phyloP scores from a whole-genome alignment of 805 yeast genomes.

The Ogataea minuta region DNA sequence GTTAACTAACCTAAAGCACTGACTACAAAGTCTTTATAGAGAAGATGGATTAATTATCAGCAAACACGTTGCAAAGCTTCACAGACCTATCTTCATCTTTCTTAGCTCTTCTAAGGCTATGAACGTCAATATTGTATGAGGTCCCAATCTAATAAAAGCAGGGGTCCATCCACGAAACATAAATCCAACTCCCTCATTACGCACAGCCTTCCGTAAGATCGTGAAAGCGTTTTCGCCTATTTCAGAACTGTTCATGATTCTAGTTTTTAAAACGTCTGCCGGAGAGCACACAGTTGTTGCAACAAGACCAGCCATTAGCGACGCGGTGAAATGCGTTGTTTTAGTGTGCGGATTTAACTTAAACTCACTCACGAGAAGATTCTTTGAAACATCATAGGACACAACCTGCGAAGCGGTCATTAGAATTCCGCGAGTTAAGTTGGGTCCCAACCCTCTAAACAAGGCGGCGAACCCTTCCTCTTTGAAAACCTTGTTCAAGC shows the following conservation, averaged over 20 bases:
- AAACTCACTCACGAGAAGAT: slow-evolving; percentile 48
- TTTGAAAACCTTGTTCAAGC: slow-evolving; percentile 53
- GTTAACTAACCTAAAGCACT: too few relatives aligned
- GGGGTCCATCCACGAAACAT: slow-evolving; percentile 93
- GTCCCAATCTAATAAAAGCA: slow-evolving; percentile 81
- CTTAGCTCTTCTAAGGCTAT: slow-evolving; percentile 66
- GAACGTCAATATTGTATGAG: slow-evolving; percentile 71
- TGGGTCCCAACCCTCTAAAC: slow-evolving; percentile 75
- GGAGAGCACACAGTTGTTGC: slow-evolving; percentile 94
- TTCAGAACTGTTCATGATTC: slow-evolving; percentile 72
- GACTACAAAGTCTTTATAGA: too few relatives aligned
- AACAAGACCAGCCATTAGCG: slow-evolving; percentile 77
- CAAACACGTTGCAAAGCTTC: too few relatives aligned
- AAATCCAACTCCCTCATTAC: slow-evolving; percentile 70
- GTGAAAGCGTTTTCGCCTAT: slow-evolving; percentile 46
- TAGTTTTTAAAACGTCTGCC: slow-evolving; percentile 85
- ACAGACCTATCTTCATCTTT: slow-evolving; percentile 29
- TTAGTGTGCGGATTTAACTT: slow-evolving; percentile 57
- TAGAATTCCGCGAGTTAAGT: slow-evolving; percentile 73
- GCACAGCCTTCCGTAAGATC: slow-evolving; percentile 55
- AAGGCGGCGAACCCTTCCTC: slow-evolving; percentile 62
- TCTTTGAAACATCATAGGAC: slow-evolving; percentile 75
- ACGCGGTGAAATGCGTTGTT: slow-evolving; percentile 74
- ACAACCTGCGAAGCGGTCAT: slow-evolving; percentile 94
- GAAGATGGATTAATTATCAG: too few relatives aligned